Evolutionary conservation across 176 grass and related monocot species (phyloP), one percentile per base, ranked within the genome.

Genomic region (Echinochloa phyllopogon): DNA sequence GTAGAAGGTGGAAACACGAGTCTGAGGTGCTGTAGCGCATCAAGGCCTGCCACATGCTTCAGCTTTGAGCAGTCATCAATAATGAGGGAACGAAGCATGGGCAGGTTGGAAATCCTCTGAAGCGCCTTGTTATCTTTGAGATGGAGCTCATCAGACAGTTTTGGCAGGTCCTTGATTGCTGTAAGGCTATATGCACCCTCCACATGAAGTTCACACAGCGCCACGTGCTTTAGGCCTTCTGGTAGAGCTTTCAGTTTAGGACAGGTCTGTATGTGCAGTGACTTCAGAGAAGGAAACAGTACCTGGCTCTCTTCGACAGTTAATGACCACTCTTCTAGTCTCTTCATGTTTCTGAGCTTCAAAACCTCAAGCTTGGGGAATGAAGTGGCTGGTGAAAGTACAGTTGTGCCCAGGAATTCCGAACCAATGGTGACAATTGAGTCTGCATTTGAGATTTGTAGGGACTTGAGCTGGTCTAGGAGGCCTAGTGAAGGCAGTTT

Each of bases 241-340:
- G 95, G 95, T 38, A 97, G 90, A 88, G 78, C 82, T 97, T 77
- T 92, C 65, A 97, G 84, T 82, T 94, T 94, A 36, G 90, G 88
- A 63, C 95, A 97, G 25, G 84, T 81, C 44, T 82, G 65, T 61
- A 94, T 87, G 48, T 91, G 88, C 58, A 94, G 83, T 40, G 88
- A 92, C 69, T 79, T 92, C 4, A 97, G 83, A 84, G 64, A 88
- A 83, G 94, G 94, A 5, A 97, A 87, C 43, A 92, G 14, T 53
- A 80, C 52, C 21, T 84, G 75, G 70, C 33, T 65, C 25, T 82
- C 82, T 53, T 92, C 85, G 69, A 84, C 82, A 27, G 42, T 82
- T 80, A 90, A 87, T 64, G 86, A 92, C 94, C 94, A 97, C 49
- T 91, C 80, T 90, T 94, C 83, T 86, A 90, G 86, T 18, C 81